Evolutionary conservation across 2,329 filamentous ascomycete species (phyloP).

Genomic region (Davidsoniella virescens): DNA sequence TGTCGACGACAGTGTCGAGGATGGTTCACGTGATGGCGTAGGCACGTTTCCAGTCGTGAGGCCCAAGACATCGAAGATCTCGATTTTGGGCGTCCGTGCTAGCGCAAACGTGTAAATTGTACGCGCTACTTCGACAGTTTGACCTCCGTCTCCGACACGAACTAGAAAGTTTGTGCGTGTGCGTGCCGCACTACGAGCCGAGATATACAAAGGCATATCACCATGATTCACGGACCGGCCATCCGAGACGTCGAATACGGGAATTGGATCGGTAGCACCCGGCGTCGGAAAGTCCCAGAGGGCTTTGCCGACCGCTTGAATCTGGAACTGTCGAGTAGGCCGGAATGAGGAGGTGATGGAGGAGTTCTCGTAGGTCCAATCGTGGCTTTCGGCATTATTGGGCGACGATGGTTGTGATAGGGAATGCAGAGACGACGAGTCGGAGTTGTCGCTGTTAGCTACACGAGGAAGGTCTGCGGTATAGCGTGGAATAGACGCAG

Average conservation of each 20-base stretch:
- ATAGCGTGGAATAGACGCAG: too few relatives aligned
- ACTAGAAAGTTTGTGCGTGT: constrained; percentile 34
- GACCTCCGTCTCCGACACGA: constrained; percentile 22
- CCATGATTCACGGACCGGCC: constrained; percentile 19
- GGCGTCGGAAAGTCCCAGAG: constrained; percentile 27
- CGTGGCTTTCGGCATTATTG: not conserved
- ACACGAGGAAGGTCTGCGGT: too few relatives aligned
- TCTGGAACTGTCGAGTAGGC: constrained; percentile 30
- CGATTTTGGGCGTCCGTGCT: constrained; percentile 31
- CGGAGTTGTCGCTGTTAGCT: not conserved
- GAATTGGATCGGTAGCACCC: constrained; percentile 24
- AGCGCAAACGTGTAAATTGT: constrained; percentile 44
- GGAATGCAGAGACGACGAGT: constrained; percentile 1
- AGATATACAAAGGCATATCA: constrained; percentile 30
- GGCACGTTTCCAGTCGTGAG: not conserved
- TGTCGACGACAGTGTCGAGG: constrained; percentile 12
- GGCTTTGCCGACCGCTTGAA: constrained; percentile 30
- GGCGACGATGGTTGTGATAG: not conserved
- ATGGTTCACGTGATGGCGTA: not conserved
- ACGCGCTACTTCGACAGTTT: constrained; percentile 24
- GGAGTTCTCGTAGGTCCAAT: constrained; percentile 16
- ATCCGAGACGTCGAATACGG: constrained; percentile 25
- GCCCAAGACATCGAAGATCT: constrained; percentile 3
- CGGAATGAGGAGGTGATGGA: constrained; percentile 20
- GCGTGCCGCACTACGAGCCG: constrained; percentile 28